Percentiles rank a stretch among this genome's conserved stretches.
Evolutionary conservation across 225 moss, liverwort and hornwort genomes (phyloP).

Genomic region (Climacium dendroides): DNA sequence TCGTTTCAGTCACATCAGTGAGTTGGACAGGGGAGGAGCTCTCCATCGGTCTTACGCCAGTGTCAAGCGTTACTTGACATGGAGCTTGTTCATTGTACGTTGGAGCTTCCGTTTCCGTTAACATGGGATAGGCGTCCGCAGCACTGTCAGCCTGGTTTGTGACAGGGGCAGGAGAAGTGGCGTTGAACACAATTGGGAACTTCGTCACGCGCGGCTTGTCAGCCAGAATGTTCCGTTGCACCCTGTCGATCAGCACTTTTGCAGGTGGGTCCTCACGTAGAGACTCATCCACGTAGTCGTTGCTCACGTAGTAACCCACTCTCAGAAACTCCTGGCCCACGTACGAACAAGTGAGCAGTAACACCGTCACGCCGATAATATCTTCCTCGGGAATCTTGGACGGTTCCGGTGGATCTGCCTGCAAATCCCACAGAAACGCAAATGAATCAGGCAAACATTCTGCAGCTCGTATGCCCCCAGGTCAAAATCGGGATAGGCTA

Average conservation of each 20-base stretch:
- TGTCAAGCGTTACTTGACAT: neutral
- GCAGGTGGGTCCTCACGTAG: conserved; percentile 84
- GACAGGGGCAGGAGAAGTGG: neutral
- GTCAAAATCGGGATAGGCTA: neutral
- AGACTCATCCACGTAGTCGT: conserved; percentile 78
- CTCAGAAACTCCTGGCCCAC: conserved; percentile 82
- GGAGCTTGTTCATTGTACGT: too few species aligned
- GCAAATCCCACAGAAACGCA: neutral
- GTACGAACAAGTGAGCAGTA: conserved; percentile 82
- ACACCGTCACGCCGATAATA: conserved; percentile 81
- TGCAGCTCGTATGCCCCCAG: too few species aligned
- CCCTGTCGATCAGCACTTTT: conserved; percentile 63
- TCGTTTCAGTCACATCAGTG: neutral
- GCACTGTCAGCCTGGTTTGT: neutral
- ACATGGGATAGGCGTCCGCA: neutral
- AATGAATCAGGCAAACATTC: too few species aligned
- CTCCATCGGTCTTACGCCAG: too few species aligned
- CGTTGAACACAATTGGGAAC: conserved; percentile 65
- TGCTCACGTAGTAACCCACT: conserved; percentile 93
- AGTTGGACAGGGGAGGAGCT: too few species aligned
- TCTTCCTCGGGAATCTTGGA: conserved; percentile 88
- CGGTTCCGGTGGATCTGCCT: conserved; percentile 74
- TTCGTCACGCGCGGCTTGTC: conserved; percentile 88
- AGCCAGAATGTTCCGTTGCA: conserved; percentile 82
- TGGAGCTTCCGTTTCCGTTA: neutral